Percentiles rank a stretch among this genome's conserved stretches.
These are phyloP conservation scores for Begonia masoniana DNA, from an alignment of 306 rosid genomes.

Conservation along the genomic window DNA sequence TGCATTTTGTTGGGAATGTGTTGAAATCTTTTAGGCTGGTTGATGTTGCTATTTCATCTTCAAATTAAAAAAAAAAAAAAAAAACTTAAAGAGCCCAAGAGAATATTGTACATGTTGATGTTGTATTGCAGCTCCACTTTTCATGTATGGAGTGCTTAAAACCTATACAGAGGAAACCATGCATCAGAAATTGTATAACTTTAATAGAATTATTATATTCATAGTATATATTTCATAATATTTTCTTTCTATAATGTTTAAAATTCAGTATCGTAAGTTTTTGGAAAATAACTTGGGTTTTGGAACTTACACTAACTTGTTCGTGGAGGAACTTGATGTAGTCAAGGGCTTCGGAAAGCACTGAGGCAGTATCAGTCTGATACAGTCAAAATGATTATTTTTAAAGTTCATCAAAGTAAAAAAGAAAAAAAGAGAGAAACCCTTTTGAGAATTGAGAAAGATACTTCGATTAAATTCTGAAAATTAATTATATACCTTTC, in stretches of 20 bases:
- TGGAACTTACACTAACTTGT: constrained; percentile 74
- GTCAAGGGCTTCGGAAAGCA: constrained; percentile 96
- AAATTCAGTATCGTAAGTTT: no score
- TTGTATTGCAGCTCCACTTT: constrained; percentile 71
- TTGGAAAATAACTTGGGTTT: no score
- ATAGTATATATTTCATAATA: no score
- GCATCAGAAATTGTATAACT: no score
- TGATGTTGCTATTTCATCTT: no score
- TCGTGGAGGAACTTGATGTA: constrained; percentile 96
- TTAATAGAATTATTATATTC: no score
- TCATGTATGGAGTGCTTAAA: constrained; percentile 87
- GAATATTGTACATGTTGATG: constrained; percentile 55
- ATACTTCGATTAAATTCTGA: constrained; percentile 6
- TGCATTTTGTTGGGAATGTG: neutral
- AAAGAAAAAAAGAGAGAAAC: neutral
- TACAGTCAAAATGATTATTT: constrained; percentile 14
- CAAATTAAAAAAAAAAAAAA: no score
- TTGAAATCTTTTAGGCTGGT: no score
- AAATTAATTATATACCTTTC: constrained; percentile 60
- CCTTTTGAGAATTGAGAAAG: neutral
- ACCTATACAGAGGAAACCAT: constrained; percentile 21
- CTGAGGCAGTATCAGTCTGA: constrained; percentile 99
- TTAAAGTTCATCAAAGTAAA: constrained; percentile 11
- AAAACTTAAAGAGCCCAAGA: neutral
- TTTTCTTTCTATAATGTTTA: no score